Percentiles rank a stretch among this genome's conserved stretches.
Evolutionary conservation across 1,284 basidiomycete species (phyloP).

Genomic region (Phellopilus nigrolimitatus): DNA sequence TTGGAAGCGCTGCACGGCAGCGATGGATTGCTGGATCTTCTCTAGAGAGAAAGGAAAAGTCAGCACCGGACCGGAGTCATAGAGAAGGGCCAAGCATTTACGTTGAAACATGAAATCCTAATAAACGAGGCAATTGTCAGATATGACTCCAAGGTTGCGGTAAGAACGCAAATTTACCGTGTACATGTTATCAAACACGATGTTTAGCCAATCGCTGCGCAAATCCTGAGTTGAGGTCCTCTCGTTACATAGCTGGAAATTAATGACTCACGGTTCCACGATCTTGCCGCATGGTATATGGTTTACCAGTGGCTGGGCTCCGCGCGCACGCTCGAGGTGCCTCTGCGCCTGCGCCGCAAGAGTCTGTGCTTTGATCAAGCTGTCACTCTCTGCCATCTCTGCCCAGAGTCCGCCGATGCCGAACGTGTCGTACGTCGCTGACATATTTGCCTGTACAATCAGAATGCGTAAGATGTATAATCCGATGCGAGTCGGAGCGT

Average conservation of each 20-base stretch:
- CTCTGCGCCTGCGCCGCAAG: constrained; percentile 10
- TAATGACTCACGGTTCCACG: constrained; percentile 8
- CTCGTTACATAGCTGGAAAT: neutral
- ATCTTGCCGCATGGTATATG: constrained; percentile 3
- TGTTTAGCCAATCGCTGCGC: constrained; percentile 16
- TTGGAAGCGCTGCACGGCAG: neutral
- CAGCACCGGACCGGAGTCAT: neutral
- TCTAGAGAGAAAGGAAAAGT: constrained; percentile 2
- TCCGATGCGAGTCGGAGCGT: neutral
- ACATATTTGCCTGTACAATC: constrained; percentile 7
- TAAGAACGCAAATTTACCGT: constrained; percentile 6
- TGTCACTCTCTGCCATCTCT: constrained; percentile 13
- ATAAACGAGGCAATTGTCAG: neutral
- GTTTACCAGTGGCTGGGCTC: constrained; percentile 9
- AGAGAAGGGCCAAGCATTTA: constrained; percentile 1
- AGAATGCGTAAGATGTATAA: neutral
- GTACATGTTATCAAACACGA: constrained; percentile 20
- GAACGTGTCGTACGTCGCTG: constrained; percentile 14
- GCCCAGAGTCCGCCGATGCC: constrained; percentile 11
- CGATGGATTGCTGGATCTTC: constrained; percentile 16
- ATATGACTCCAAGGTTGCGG: neutral
- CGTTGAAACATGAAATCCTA: constrained; percentile 20
- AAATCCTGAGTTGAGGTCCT: neutral
- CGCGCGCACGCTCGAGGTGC: constrained; percentile 10
- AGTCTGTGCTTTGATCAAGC: constrained; percentile 13